phyloP scores from a whole-genome alignment of 345 rosid genomes.

The Gossypium rotundifolium region DNA sequence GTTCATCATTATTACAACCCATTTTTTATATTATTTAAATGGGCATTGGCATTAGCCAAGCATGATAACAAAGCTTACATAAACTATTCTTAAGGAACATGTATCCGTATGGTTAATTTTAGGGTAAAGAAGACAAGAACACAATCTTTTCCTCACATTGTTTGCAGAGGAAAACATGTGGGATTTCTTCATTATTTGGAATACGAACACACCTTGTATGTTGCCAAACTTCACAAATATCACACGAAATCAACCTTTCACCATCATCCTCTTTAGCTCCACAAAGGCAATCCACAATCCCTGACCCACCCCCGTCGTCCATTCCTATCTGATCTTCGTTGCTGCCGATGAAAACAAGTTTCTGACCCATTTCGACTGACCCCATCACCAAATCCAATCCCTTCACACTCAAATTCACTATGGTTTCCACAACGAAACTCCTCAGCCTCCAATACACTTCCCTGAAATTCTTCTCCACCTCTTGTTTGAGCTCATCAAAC shows the following conservation, averaged over 20 bases:
- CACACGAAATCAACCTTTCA: conserved; percentile 75
- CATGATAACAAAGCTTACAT: neutral
- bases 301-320: neutral
- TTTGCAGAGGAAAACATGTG: conserved; percentile 73
- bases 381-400: conserved; percentile 38
- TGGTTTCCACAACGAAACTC: conserved; percentile 35
- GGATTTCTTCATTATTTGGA: conserved; percentile 58
- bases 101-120: neutral
- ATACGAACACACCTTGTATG: conserved; percentile 73
- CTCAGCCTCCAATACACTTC: conserved; percentile 72
- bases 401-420: conserved; percentile 31
- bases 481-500: conserved; percentile 48
- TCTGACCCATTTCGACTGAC: conserved; percentile 37
- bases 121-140: conserved; percentile 51
- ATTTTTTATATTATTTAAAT: neutral
- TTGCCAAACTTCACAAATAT: conserved; percentile 87
- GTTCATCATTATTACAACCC: neutral
- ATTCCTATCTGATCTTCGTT: conserved; percentile 20
- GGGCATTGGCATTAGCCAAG: neutral
- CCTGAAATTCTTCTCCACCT: conserved; percentile 56
- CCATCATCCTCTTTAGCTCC: conserved; percentile 80
- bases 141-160: conserved; percentile 72
- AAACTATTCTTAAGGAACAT: neutral
- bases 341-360: conserved; percentile 47
- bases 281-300: conserved; percentile 55